Evolutionary conservation across 371 early-diverging fungal genomes (phyloP).

Genomic region (Phascolomyces articulosus): DNA sequence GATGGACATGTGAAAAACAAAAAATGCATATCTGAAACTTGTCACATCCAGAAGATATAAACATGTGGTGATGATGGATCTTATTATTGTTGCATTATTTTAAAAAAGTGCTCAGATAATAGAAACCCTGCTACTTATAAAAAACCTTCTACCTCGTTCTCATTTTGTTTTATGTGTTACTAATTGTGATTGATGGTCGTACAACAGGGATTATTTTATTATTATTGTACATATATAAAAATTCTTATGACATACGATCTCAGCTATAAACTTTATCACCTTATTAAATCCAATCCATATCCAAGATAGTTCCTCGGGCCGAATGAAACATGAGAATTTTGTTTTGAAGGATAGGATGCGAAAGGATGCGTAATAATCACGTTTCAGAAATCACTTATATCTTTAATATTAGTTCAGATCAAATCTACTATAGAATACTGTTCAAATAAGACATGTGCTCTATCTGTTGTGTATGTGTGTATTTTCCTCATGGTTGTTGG

Average conservation of each 20-base stretch:
- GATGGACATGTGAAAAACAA: neutral
- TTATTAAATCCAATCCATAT: neutral
- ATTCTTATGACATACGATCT: neutral
- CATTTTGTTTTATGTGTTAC: no score
- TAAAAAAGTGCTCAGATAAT: neutral
- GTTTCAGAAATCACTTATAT: no score
- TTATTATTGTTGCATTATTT: conserved; percentile 48
- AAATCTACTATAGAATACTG: no score
- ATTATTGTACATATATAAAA: neutral
- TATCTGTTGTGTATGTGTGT: no score
- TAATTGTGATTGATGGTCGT: neutral
- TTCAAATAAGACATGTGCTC: no score
- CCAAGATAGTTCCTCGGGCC: neutral
- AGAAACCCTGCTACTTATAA: no score
- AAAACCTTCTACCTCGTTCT: neutral
- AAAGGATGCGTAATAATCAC: neutral
- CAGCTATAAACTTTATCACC: neutral
- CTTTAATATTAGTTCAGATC: no score
- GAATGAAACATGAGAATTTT: neutral
- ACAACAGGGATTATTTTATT: neutral
- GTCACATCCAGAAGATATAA: conserved; percentile 24
- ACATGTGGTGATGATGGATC: conserved; percentile 74
- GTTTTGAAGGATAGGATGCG: neutral
- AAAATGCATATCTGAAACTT: neutral
- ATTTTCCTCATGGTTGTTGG: no score